phyloP scores from a whole-genome alignment of 2,329 filamentous ascomycete genomes.

The Emergomyces africanus region DNA sequence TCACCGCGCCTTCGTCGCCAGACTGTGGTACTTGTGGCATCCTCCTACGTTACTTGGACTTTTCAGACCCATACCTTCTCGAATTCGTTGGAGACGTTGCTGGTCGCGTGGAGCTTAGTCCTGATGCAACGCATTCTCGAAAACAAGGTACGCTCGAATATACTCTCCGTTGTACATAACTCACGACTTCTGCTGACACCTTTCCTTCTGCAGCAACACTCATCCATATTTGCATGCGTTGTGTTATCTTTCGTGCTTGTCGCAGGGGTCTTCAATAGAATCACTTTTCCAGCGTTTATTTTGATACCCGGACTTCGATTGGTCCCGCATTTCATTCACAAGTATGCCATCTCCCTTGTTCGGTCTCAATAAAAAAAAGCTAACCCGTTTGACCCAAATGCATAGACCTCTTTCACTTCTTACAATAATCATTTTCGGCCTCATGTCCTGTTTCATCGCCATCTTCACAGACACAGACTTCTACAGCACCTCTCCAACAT shows the following conservation, averaged over 20 bases:
- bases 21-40: conserved; percentile 75
- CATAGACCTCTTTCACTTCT: conserved; percentile 45
- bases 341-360: conserved; percentile 39
- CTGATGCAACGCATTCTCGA: conserved; percentile 76
- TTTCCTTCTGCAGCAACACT: conserved; percentile 45
- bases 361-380: neutral
- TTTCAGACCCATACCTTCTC: conserved; percentile 98
- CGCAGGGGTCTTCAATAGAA: conserved; percentile 87
- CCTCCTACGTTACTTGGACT: conserved; percentile 97
- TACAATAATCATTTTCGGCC: conserved; percentile 51
- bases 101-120: conserved; percentile 87
- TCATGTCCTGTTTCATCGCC: conserved; percentile 57
- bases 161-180: neutral
- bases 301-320: conserved; percentile 71
- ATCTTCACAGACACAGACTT: conserved; percentile 76
- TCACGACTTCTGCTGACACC: neutral
- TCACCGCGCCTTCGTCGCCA: conserved; percentile 57
- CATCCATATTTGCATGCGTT: conserved; percentile 61
- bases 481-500: conserved; percentile 40
- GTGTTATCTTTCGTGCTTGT: conserved; percentile 70
- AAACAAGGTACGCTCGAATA: conserved; percentile 49
- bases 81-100: conserved; percentile 87
- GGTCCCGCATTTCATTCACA: conserved; percentile 71
- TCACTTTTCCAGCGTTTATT: conserved; percentile 91
- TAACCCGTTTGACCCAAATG: too few relatives aligned